Evolutionary conservation across 805 yeast genomes (phyloP), one percentile per base, ranked within the genome.

Genomic region (Pichia pseudocactophila): DNA sequence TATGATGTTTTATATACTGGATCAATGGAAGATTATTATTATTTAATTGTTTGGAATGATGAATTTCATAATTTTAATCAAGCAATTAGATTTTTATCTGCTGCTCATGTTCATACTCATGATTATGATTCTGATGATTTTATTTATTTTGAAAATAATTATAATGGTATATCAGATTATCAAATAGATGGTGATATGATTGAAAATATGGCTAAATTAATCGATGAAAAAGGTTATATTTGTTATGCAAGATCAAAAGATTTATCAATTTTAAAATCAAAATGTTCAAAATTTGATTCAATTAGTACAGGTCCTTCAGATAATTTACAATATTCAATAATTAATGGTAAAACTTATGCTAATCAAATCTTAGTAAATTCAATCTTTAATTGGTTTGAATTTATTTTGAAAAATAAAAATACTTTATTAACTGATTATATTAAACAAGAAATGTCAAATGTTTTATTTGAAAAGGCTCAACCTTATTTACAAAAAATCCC

Each of bases 31-130:
- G 49, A 49, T 7, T 46, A 64, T 12, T 78, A 72, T 63, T 61
- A 66, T 34, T 64, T 82, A 27, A 55, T 80, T 18, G 64, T 82
- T n/a, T 84, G 89, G 82, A 84, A 84, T 57, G 94, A 84, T 54
- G 92, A 84, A 52, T 69, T 67, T 49, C 92, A 84, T 53, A 73
- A 76, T 51, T 74, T 70, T 49, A 64, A 69, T 2, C 40, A 48
- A 11, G 58, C 64, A 5, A 40, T 45, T 19, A 39, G 35, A 2
- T 50, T 57, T 10, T 34, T 59, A 9, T 39, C 50, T 4, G 34
- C 42, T 5, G 50, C 47, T 13, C 31, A 27, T 36, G 37, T 34
- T 7, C 26, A 20, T 11, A 25, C 34, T 12, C 7, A 32, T 4
- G 30, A 37, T 27, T 3, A 36, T 16, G 37, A 36, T 15, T 18